A percentile compares a stretch with the other conserved stretches of the same genome.
Conservation (phyloP, 2,329 filamentous ascomycete species). For the Conoideocrella luteorostrata region DNA sequence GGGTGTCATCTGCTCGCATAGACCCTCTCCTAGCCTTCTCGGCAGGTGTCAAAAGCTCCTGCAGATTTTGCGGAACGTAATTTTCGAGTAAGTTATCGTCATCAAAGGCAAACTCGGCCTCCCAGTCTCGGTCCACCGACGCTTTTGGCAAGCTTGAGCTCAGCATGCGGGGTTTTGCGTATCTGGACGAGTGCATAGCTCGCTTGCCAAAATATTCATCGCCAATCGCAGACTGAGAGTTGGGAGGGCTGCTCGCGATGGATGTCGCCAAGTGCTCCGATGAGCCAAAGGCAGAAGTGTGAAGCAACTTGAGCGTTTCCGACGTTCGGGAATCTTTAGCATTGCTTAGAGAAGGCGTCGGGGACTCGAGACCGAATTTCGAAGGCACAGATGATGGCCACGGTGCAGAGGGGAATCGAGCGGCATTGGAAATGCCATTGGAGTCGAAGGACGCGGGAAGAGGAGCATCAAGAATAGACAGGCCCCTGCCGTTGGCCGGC, state of each 20-base stretch:
- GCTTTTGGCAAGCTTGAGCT: slow-evolving; percentile 62
- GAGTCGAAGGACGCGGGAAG: slow-evolving; percentile 94
- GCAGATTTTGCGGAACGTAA: slow-evolving; percentile 68
- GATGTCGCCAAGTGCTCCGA: slow-evolving; percentile 55
- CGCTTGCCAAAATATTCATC: slow-evolving; percentile 65
- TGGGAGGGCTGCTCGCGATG: slow-evolving; percentile 39
- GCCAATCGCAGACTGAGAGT: slow-evolving; percentile 44
- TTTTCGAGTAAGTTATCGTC: slow-evolving; percentile 46
- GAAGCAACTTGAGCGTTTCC: slow-evolving; percentile 57
- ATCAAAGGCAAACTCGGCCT: slow-evolving; percentile 69
- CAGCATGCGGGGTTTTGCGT: slow-evolving; percentile 61
- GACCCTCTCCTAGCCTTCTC: slow-evolving; percentile 59
- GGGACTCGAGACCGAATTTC: slow-evolving; percentile 83
- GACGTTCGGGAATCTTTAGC: slow-evolving; percentile 56
- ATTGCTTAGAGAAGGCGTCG: slow-evolving; percentile 64
- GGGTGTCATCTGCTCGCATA: slow-evolving; percentile 48
- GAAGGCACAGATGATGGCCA: slow-evolving; percentile 90
- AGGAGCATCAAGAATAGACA: slow-evolving; percentile 91
- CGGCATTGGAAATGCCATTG: slow-evolving; percentile 87
- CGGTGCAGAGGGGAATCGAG: slow-evolving; percentile 68
- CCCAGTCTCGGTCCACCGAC: slow-evolving; percentile 59
- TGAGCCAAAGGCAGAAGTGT: slow-evolving; percentile 62
- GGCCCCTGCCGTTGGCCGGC: slow-evolving; percentile 59
- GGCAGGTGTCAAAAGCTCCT: slow-evolving; percentile 59
- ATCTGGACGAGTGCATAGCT: slow-evolving; percentile 62